Evolutionary conservation across 768 basidiomycete species (phyloP).

Genomic region (Panus rudis): DNA sequence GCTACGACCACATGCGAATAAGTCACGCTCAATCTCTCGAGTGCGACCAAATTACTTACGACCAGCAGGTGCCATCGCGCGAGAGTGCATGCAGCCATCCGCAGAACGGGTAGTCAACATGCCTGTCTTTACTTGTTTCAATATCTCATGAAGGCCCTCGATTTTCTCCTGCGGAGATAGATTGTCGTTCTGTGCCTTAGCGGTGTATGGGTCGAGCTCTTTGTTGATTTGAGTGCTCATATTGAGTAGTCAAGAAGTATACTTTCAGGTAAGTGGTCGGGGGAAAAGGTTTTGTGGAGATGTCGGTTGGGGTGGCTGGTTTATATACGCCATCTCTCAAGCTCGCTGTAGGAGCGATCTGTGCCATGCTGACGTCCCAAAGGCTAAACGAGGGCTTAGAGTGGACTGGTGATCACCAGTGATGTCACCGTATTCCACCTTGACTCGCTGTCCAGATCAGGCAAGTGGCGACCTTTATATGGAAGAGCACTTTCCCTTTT

Average conservation of each 20-base stretch:
- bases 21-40: background rate
- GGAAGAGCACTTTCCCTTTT: no score
- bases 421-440: no score
- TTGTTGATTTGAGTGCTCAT: conserved; percentile 24
- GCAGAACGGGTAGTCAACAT: conserved; percentile 73
- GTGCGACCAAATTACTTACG: conserved; percentile 33
- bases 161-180: conserved; percentile 62
- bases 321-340: no score
- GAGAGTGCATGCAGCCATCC: conserved; percentile 66
- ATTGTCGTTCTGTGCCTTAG: conserved; percentile 51
- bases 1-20: conserved; percentile 27
- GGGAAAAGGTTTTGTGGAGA: no score
- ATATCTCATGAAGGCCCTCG: conserved; percentile 58
- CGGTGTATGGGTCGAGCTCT: conserved; percentile 70
- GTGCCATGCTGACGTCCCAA: no score
- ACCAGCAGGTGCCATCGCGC: conserved; percentile 72
- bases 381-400: no score
- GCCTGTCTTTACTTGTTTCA: conserved; percentile 56
- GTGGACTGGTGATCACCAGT: no score
- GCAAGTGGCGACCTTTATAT: no score
- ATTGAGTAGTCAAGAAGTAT: conserved; percentile 1
- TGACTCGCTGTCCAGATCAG: no score
- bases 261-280: no score
- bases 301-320: no score
- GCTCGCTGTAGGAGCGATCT: no score